Evolutionary conservation across 306 rosid species (phyloP), one percentile per base, ranked within the genome.

Genomic region (Trifolium subterraneum): DNA sequence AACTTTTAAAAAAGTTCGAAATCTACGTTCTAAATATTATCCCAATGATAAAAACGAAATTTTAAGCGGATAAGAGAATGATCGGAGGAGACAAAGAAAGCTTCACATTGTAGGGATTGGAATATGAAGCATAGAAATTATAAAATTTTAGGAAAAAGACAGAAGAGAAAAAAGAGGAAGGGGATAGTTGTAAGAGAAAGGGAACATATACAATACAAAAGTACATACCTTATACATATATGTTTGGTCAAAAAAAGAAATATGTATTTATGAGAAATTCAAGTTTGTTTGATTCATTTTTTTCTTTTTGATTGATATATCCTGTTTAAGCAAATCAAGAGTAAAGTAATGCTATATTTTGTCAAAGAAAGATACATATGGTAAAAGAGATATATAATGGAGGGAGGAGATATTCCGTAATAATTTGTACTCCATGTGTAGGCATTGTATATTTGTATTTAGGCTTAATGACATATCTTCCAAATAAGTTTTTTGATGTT

Each of bases 281-380:
- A 65, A 13, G 54, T 65, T 41, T 22, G 36, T 65, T 65, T 65
- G 33, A 41, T 41, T 65, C 33, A 41, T 65, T 41, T 62, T 14
- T 35, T 31, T n/a, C n/a, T 10, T 16, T 16, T 35, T 62, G 27
- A 62, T 9, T 35, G 8, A 4, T 56, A 23, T 23, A 23, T 1
- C 2, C 5, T 11, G 14, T 10, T 51, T 54, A 56, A 22, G 5
- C n/a, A 23, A 12, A 23, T 56, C 5, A 56, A 11, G 3, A 23
- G 39, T 58, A 6, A 11, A 10, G 19, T 58, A 7, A 29, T 60
- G 65, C 19, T 27, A 15, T 11, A 22, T 11, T 20, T 41, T 4
- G 65, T 7, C 3, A 27, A 15, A 59, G 19, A 59, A 38, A 59
- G 31, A 27, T 3, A 27, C 31, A 27, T 27, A 2, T 27, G 29